Evolutionary conservation across 805 yeast species (phyloP), one percentile per base, ranked within the genome.

Genomic region (Kazachstania africana): DNA sequence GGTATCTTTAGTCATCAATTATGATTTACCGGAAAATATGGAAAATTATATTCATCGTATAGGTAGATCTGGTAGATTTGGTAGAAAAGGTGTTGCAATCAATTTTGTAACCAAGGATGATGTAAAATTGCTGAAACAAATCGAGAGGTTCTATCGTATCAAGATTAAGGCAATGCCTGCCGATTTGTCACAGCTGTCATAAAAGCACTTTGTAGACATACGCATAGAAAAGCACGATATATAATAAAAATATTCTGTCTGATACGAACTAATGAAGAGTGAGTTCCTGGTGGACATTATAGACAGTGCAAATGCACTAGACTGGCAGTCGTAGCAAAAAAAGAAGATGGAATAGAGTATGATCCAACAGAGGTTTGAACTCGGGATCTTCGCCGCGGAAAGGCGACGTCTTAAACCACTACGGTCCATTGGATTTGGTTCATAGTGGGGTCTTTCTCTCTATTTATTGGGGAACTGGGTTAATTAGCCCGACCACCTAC

Each of bases 61-160:
- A 52, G 98, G 98, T 61, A 77, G 98, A 66, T 83, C 94, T 48
- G 98, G 98, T 53, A 78, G 98, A 62, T 88, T 88, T 68, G 98
- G 98, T 58, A 75, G 98, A 62, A 88, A 87, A 66, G 98, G 98
- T 68, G 88, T 83, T 40, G 96, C 97, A 39, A 81, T 88, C 57
- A 91, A 87, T 68, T 81, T 88, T 53, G 78, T 87, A 48, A 87
- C 97, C 31, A 70, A 68, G 40, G 76, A 75, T 34, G 96, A 88
- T 57, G 68, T 69, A 42, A 67, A 70, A 43, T 70, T 70, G 54
- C 66, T 87, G 65, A 75, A 79, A 56, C 94, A 81, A 58, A 75
- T 91, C 43, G 96, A 88, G 66, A 78, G 68, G 58, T 83, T 76
- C 66, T 88, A 88, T 70, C 72, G 79, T 47, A 84, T 93, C 33